These are phyloP conservation scores for Protea cynaroides DNA, from an alignment of 164 flowering plant genomes.

Conservation along the genomic window DNA sequence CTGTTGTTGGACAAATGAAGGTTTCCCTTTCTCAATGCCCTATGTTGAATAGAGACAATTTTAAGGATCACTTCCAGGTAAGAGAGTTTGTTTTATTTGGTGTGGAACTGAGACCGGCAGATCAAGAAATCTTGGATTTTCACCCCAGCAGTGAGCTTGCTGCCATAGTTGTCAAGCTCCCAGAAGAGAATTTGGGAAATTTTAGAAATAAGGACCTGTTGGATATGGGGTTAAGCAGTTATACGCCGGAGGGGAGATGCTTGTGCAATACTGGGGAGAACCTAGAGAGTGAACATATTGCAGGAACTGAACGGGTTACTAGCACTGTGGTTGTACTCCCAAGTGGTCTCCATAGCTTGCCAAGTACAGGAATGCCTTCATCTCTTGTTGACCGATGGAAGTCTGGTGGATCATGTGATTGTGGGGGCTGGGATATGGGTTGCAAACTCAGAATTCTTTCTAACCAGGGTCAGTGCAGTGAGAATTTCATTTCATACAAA, in stretches of 20 bases:
- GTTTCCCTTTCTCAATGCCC: constrained; percentile 21
- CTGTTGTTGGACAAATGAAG: constrained; percentile 66
- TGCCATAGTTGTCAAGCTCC: constrained; percentile 50
- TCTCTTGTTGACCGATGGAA: constrained; percentile 73
- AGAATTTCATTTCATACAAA: constrained; percentile 12
- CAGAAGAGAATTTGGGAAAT: constrained; percentile 14
- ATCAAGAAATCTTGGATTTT: constrained; percentile 27
- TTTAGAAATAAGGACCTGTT: not conserved
- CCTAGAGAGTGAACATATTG: not conserved
- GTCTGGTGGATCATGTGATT: constrained; percentile 86
- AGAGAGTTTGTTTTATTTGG: constrained; percentile 54
- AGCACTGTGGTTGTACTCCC: constrained; percentile 61
- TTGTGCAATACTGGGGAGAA: constrained; percentile 15
- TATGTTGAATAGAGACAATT: constrained; percentile 8
- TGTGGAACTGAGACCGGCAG: constrained; percentile 28
- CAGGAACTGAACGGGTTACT: constrained; percentile 2
- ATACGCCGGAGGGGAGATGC: constrained; percentile 11
- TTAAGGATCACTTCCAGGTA: constrained; percentile 13
- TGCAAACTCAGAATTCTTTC: constrained; percentile 59
- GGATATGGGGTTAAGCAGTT: constrained; percentile 9
- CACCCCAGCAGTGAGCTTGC: constrained; percentile 58
- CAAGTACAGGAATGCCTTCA: constrained; percentile 61
- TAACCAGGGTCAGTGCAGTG: constrained; percentile 17
- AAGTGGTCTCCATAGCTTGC: constrained; percentile 66
- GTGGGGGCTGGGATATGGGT: constrained; percentile 98